Conservation (phyloP, 164 flowering plant genomes). For the Cinnamomum micranthum region DNA sequence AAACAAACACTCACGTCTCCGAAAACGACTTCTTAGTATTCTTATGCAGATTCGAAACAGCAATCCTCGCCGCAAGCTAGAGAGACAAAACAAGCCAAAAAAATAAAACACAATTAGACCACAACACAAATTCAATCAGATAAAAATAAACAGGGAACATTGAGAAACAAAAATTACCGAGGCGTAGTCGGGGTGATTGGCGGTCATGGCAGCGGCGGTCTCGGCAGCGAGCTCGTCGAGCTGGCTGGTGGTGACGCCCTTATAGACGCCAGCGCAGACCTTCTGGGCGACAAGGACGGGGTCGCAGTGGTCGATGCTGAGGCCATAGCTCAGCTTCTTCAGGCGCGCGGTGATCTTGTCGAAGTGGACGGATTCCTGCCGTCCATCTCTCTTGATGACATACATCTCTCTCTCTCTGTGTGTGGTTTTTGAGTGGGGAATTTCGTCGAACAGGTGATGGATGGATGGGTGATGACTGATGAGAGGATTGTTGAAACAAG, state of each 20-base stretch:
- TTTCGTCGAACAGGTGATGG: conserved; percentile 37
- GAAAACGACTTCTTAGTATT: conserved; percentile 90
- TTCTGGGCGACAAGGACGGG: conserved; percentile 94
- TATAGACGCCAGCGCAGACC: conserved; percentile 97
- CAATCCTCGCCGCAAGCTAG: conserved; percentile 97
- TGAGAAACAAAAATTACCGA: conserved; percentile 39
- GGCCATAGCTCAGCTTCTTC: conserved; percentile 96
- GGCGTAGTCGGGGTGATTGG: conserved; percentile 97
- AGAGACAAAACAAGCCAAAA: background rate
- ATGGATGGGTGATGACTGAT: background rate
- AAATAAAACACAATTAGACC: background rate
- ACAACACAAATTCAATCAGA: background rate
- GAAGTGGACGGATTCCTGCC: conserved; percentile 92
- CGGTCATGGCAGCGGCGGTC: conserved; percentile 96
- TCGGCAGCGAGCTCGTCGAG: conserved; percentile 98
- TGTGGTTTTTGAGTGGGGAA: conserved; percentile 9
- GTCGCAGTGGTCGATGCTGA: conserved; percentile 88
- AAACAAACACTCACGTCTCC: conserved; percentile 65
- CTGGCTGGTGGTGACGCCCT: conserved; percentile 95
- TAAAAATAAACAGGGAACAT: background rate
- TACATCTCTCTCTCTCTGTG: conserved; percentile 58
- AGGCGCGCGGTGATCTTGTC: conserved; percentile 95
- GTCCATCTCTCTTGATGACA: conserved; percentile 92
- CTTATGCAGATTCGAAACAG: conserved; percentile 94
- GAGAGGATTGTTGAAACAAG: no score